Percentiles rank a stretch among this genome's conserved stretches.
These are phyloP conservation scores for Uronychia binucleata DNA, from an alignment of 73 alveolate genomes.

Conservation along the genomic window DNA sequence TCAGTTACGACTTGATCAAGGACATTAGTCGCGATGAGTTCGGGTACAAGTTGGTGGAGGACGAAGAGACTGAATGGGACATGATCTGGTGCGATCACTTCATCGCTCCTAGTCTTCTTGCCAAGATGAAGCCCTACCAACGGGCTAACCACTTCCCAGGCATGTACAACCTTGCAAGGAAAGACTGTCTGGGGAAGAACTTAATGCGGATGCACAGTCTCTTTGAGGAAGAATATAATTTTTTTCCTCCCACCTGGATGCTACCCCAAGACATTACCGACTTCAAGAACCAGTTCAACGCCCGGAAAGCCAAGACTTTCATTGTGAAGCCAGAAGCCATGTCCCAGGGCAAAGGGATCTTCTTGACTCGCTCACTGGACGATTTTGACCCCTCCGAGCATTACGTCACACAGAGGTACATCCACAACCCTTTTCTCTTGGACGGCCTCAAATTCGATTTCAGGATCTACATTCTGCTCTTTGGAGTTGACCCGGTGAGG, in stretches of 20 bases:
- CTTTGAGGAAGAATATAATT: constrained; percentile 76
- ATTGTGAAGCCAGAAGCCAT: constrained; percentile 85
- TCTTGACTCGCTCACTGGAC: constrained; percentile 68
- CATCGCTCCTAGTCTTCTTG: constrained; percentile 10
- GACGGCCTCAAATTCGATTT: constrained; percentile 94
- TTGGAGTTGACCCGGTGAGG: constrained; percentile 94
- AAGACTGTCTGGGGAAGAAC: constrained; percentile 48
- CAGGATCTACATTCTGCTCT: constrained; percentile 91
- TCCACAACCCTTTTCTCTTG: constrained; percentile 89
- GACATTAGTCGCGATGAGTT: neutral
- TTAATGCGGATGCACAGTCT: constrained; percentile 54
- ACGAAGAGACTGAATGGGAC: neutral
- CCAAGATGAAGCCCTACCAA: constrained; percentile 40
- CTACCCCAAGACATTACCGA: constrained; percentile 82
- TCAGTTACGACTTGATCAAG: neutral
- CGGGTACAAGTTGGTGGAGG: neutral
- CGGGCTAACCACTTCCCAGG: constrained; percentile 73
- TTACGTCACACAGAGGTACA: constrained; percentile 86
- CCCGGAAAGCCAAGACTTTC: constrained; percentile 58
- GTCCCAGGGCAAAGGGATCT: constrained; percentile 89
- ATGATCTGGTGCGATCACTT: neutral
- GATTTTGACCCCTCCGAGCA: constrained; percentile 74
- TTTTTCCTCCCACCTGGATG: constrained; percentile 90
- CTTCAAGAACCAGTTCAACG: constrained; percentile 53
- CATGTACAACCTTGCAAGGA: constrained; percentile 54